Base-by-base conservation (phyloP, 768 basidiomycete species). In the Mycena indigotica region DNA sequence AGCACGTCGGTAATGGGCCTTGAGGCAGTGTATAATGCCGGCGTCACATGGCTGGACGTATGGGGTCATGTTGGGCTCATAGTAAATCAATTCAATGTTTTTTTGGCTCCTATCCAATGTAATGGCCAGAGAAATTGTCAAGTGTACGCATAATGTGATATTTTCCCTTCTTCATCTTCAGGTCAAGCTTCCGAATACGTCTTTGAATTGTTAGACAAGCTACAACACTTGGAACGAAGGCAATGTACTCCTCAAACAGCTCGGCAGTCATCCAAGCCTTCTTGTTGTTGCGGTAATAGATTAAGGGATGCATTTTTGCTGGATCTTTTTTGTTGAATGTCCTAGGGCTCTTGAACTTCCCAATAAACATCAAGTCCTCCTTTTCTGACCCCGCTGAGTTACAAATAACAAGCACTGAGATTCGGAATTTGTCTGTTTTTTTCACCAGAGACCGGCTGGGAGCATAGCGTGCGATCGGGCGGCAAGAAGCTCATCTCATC, bases 201-300 rank as follows among this genome's bases (percentile, higher is more conserved):
- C n/a, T n/a, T n/a, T n/a, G n/a, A n/a, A n/a, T n/a, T n/a, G n/a
- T n/a, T n/a, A n/a, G n/a, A n/a, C n/a, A n/a, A n/a, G n/a, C n/a
- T n/a, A n/a, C n/a, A n/a, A n/a, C n/a, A n/a, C n/a, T n/a, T n/a
- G n/a, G n/a, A n/a, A n/a, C n/a, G n/a, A n/a, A n/a, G n/a, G n/a
- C n/a, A n/a, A n/a, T 69, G 49, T 38, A 76, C 68, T 75, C 72
- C 56, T 75, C 62, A 57, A 71, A 78, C 1, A 75, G 50, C 3
- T 57, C 57, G 16, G 58, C 24, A 41, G 67, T 77, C 77, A 78
- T 77, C 75, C 75, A 77, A 3, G 73, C 70, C 51, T 65, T 77
- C 57, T 65, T 69, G 64, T 77, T 76, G 58, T 70, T 67, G 3
- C 64, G 55, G 55, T 78, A 79, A 65, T 74, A 69, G 56, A 75